phyloP scores from a whole-genome alignment of 2,329 filamentous ascomycete species.

The Mycosphaerella sp. region DNA sequence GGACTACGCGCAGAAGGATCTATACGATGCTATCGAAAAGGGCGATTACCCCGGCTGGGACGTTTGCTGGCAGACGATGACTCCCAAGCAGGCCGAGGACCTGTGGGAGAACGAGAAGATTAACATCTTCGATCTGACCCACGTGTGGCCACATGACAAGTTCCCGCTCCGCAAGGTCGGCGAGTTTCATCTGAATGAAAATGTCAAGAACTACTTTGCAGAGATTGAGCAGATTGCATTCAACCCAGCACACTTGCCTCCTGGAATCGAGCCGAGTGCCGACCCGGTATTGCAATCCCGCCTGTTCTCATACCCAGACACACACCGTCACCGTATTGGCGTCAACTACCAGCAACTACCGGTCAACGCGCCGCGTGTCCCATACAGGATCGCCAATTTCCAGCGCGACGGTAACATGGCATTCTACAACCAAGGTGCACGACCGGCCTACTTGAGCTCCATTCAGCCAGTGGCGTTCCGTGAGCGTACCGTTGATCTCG shows the following conservation, averaged over 20 bases:
- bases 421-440: slow-evolving; percentile 57
- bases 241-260: slow-evolving; percentile 60
- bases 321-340: slow-evolving; percentile 52
- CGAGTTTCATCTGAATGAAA: slow-evolving; percentile 49
- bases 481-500: slow-evolving; percentile 41
- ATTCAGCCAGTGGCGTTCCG: slow-evolving; percentile 48
- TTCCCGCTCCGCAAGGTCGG: slow-evolving; percentile 50
- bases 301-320: slow-evolving; percentile 65
- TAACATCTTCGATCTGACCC: slow-evolving; percentile 50
- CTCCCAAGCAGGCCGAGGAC: slow-evolving; percentile 46
- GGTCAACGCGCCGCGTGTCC: slow-evolving; percentile 48
- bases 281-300: slow-evolving; percentile 64
- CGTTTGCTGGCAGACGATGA: slow-evolving; percentile 48
- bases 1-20: slow-evolving; percentile 49
- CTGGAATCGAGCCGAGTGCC: slow-evolving; percentile 62
- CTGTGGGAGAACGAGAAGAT: slow-evolving; percentile 49
- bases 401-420: slow-evolving; percentile 68
- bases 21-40: slow-evolving; percentile 48
- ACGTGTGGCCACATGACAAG: slow-evolving; percentile 49
- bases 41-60: slow-evolving; percentile 50
- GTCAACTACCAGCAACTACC: slow-evolving; percentile 56
- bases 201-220: slow-evolving; percentile 55
- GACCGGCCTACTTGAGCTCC: slow-evolving; percentile 52
- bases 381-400: slow-evolving; percentile 56
- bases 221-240: slow-evolving; percentile 66